Evolutionary conservation across 2,329 filamentous ascomycete genomes (phyloP), one percentile per base, ranked within the genome.

Genomic region (Cordyceps cateniannulata): DNA sequence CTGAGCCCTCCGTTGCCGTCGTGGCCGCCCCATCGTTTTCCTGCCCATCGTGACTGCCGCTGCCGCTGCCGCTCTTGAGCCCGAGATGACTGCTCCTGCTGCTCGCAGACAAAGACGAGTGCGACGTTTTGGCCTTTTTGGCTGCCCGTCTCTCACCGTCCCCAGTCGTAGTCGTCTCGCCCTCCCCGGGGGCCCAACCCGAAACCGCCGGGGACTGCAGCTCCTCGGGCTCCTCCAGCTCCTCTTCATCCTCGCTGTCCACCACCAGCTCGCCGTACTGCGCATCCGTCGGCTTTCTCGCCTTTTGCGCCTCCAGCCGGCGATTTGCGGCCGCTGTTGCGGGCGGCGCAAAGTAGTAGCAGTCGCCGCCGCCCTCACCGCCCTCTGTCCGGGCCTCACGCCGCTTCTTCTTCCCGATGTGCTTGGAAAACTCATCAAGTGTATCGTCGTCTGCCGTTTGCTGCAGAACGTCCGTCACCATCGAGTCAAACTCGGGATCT

Each of bases 381-480:
- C 81, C 75, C 65, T 80, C 76, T 66, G 77, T 79, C 66, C 80
- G 81, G 59, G 82, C 84, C 65, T 85, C 79, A 62, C 75, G 78
- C 32, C 32, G 10, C 70, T 87, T 87, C 73, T 80, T 83, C 61
- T 77, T 71, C 66, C 76, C 73, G 54, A 87, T 69, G 48, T 83
- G 76, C 44, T 71, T 73, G 53, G 72, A 73, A 68, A 86, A 87
- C 63, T 81, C 76, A 44, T 76, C 71, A 56, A 81, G 68, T 1
- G 82, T 81, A 42, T 79, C 77, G 42, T 72, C 67, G 64, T 81
- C 79, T n/a, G 84, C 83, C 20, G 78, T 81, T 67, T 85, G 82
- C 65, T 77, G 75, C 69, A 81, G 85, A 49, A 87, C 76, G 62
- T 81, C 78, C 70, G 84, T 81, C 50, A 87, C 73, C 76, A 86